A percentile compares a stretch with the other conserved stretches of the same genome.
Conservation (phyloP, 805 yeast genomes). For the Tetrapisispora iriomotensis region DNA sequence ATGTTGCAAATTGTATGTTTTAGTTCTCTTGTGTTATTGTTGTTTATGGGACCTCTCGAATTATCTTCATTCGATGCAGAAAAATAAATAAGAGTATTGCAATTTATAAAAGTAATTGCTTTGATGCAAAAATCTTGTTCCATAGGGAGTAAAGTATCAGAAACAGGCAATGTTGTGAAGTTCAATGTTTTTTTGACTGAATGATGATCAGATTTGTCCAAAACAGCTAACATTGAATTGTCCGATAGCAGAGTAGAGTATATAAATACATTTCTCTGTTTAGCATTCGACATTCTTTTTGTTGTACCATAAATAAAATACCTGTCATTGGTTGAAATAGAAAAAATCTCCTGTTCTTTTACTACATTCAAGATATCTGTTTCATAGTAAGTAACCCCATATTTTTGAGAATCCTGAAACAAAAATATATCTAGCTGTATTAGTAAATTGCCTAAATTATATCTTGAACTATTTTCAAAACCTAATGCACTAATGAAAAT, state of each 20-base stretch:
- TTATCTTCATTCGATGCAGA: not conserved
- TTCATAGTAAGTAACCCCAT: constrained; percentile 4
- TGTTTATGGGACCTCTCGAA: no score
- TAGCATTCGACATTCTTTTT: not conserved
- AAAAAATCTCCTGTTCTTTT: constrained; percentile 12
- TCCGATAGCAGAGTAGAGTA: not conserved
- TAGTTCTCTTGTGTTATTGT: not conserved
- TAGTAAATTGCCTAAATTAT: not conserved
- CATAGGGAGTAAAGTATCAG: not conserved
- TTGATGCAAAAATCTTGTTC: not conserved
- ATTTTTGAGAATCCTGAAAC: no score
- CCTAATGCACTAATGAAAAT: not conserved
- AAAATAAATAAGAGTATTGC: not conserved
- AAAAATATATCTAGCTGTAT: not conserved
- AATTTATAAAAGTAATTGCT: not conserved
- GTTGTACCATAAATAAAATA: constrained; percentile 20
- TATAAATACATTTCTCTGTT: not conserved
- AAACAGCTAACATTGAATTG: not conserved
- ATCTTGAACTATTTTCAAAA: no score
- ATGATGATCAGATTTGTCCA: not conserved
- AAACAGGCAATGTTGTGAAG: not conserved
- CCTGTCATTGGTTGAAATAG: constrained; percentile 12
- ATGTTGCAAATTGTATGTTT: not conserved
- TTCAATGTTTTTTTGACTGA: not conserved
- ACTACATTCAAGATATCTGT: constrained; percentile 14